Percentiles rank a stretch among this genome's conserved stretches.
Conservation (phyloP, 2,329 filamentous ascomycete species). For the Lasiodiplodia theobromae region DNA sequence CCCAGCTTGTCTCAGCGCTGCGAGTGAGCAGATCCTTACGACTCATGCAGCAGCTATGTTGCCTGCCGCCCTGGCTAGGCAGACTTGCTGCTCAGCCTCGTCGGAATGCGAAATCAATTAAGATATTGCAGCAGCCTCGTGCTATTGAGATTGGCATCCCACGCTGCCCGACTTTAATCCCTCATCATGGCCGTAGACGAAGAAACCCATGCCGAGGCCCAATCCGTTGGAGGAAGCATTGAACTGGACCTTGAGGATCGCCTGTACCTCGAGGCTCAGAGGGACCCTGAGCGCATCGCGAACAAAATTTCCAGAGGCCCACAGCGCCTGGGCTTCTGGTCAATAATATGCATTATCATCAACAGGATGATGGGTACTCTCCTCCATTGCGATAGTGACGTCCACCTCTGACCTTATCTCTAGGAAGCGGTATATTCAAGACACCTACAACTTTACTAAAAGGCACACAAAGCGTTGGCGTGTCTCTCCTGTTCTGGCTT, state of each 20-base stretch:
- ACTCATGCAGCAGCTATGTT: slow-evolving; percentile 7
- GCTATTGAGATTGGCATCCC: neutral
- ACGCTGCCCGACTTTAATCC: neutral
- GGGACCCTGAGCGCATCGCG: slow-evolving; percentile 31
- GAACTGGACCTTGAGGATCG: slow-evolving; percentile 29
- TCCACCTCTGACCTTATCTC: neutral
- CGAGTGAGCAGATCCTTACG: neutral
- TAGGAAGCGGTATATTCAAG: slow-evolving; percentile 33
- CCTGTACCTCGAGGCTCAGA: slow-evolving; percentile 28
- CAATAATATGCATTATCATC: slow-evolving; percentile 32
- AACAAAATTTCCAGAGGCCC: slow-evolving; percentile 33
- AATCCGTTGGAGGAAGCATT: slow-evolving; percentile 29
- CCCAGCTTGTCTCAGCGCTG: neutral
- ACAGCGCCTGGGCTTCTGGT: slow-evolving; percentile 32
- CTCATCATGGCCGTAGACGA: slow-evolving; percentile 13
- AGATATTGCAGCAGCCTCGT: slow-evolving; percentile 1
- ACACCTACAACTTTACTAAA: slow-evolving; percentile 34
- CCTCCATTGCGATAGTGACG: neutral
- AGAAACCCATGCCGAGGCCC: slow-evolving; percentile 19
- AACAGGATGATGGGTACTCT: slow-evolving; percentile 33
- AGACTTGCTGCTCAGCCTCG: slow-evolving; percentile 19
- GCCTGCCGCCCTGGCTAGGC: slow-evolving; percentile 4
- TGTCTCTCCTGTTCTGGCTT: slow-evolving; percentile 35
- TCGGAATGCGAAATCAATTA: neutral
- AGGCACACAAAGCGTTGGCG: slow-evolving; percentile 34